Evolutionary conservation across 192 early-diverging fungal genomes (phyloP), one percentile per base, ranked within the genome.

Genomic region (Gaertneriomyces semiglobifer): DNA sequence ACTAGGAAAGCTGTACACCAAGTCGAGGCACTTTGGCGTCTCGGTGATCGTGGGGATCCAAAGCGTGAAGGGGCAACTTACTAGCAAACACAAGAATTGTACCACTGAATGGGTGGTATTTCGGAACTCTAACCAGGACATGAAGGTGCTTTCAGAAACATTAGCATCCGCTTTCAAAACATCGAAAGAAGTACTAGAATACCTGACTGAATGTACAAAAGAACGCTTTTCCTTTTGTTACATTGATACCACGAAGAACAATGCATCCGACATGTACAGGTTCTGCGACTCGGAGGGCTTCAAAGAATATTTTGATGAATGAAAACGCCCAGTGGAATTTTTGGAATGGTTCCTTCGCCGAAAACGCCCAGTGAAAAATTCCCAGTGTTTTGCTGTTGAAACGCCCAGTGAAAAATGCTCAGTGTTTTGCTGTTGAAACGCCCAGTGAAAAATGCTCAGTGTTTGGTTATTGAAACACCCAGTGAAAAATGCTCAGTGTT

Each of bases 31-130:
- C 41, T 33, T 44, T 19, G 16, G 16, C n/a, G 14, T 10, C 12
- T 58, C 57, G 40, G 42, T 51, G 14, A 68, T 68, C 5, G 66
- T 68, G 14, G 56, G 44, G 18, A 68, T 68, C 38, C 66, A 68
- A 46, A 33, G 16, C 6, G 45, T 68, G 25, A 53, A 16, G 20
- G 66, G 66, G 2, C 66, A 59, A 51, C 57, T 68, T 9, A 68
- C 66, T 8, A 8, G 58, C 7, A 68, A 68, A 40, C 44, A 50
- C 43, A 68, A 68, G 40, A 25, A 20, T 3, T 50, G 47, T 48
- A 59, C 66, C 3, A 68, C 66, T 8, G 57, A 58, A 38, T 68
- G 56, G 57, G 53, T 68, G 6, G 45, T 68, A 3, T 68, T 60
- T 48, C 33, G 45, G 18, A 59, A 60, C 48, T 42, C 9, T 4